Evolutionary conservation across 345 rosid species (phyloP).

Genomic region (Dimocarpus longan): DNA sequence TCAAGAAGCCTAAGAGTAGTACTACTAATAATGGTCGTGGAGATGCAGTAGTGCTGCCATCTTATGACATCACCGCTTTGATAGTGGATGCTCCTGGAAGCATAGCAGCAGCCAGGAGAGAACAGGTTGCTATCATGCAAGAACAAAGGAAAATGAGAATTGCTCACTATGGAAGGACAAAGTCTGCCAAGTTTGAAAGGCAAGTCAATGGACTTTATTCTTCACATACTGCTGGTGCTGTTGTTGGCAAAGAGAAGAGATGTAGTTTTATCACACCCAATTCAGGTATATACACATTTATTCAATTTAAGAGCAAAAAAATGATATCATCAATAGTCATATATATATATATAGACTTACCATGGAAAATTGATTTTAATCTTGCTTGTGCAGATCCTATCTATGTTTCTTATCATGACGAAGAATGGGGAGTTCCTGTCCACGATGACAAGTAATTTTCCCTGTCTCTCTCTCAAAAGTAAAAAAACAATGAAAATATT

Average conservation of each 20-base stretch:
- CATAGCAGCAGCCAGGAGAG: conserved; percentile 74
- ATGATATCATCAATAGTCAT: no score
- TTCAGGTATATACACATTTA: conserved; percentile 45
- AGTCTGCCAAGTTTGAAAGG: conserved; percentile 38
- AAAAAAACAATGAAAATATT: background rate
- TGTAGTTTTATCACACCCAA: conserved; percentile 69
- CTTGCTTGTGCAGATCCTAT: conserved; percentile 51
- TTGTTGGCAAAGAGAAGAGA: conserved; percentile 41
- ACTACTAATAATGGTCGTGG: conserved; percentile 4
- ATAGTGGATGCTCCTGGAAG: conserved; percentile 55
- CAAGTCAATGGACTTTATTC: conserved; percentile 31
- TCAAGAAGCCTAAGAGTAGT: conserved; percentile 23
- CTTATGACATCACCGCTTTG: conserved; percentile 25
- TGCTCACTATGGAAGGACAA: conserved; percentile 72
- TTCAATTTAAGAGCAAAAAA: background rate
- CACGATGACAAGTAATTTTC: conserved; percentile 61
- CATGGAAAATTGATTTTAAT: background rate
- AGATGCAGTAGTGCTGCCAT: background rate
- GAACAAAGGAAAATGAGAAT: conserved; percentile 55
- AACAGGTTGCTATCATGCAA: conserved; percentile 65
- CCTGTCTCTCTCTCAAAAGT: background rate
- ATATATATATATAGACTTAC: no score
- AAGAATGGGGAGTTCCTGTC: conserved; percentile 85
- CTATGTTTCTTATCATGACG: conserved; percentile 72
- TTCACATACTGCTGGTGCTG: background rate